Base-by-base conservation (phyloP, 768 basidiomycete species). In the Termitomyces titanicus region DNA sequence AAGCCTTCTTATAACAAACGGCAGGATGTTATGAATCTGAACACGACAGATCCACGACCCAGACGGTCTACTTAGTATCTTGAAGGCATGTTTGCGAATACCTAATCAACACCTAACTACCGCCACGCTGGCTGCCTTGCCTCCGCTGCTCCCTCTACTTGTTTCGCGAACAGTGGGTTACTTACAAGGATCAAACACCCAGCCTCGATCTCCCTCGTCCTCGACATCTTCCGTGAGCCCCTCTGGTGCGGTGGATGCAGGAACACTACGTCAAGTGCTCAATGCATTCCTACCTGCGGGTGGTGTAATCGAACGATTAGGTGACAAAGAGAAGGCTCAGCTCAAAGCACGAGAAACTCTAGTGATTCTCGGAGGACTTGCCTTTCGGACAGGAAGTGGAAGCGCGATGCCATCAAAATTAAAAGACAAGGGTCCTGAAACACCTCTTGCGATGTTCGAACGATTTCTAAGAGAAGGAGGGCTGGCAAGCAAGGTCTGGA, bases 41-140 rank as follows among this genome's bases (percentile, higher is more conserved):
- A 43, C 15, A 37, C 44, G 1, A 46, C 61, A 94, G 92, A 81
- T 94, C 52, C 66, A 78, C 25, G 91, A 93, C 65, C 69, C 84
- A 8, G 93, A 94, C 64, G 72, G 75, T 37, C 75, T 94, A 65
- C 79, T 94, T 56, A 73, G 74, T 54, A 74, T 80, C 37, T 78
- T 95, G 66, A 92, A 89, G 69, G 64, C 84, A 35, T 90, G 85
- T 62, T 79, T 94, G 62, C 83, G 89, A 62, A 85, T 85, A 42
- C 79, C 91, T 44, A 92, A 94, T 72, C 85, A 90, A 64, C 90
- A 92, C 63, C 74, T 95, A 38, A 82, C 85, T 8, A 84, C 83
- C 52, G 92, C 92, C 34, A 85, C 91, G 29, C 74, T 94, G 61
- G 78, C 82, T 54, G 83, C 82, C 31, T 72, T 94, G 35, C 85